These are phyloP conservation scores for Torrubiella hemipterigena DNA, from an alignment of 2,329 filamentous ascomycete genomes.

Conservation along the genomic window DNA sequence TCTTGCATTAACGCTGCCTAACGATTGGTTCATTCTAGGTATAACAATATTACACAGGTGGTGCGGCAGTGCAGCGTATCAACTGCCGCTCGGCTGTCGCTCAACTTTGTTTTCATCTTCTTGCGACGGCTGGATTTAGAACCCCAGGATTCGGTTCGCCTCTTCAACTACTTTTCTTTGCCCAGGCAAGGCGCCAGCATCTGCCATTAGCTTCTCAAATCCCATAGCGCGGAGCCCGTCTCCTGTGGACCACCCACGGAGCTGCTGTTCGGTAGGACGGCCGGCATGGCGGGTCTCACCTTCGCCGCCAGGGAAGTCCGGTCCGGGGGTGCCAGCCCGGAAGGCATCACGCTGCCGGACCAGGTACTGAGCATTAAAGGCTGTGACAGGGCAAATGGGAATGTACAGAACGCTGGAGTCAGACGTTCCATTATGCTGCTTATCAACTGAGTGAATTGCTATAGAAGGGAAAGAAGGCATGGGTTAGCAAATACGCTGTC, in stretches of 20 bases:
- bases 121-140: too few species aligned
- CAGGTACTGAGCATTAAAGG: slow-evolving; percentile 60
- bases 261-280: slow-evolving; percentile 27
- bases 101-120: too few species aligned
- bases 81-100: too few species aligned
- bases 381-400: slow-evolving; percentile 71
- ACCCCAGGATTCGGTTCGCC: slow-evolving; percentile 33
- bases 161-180: slow-evolving; percentile 22
- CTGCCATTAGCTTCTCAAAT: slow-evolving; percentile 23
- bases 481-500: slow-evolving; percentile 7
- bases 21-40: too few species aligned
- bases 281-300: slow-evolving; percentile 48
- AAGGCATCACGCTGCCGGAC: slow-evolving; percentile 61
- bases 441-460: slow-evolving; percentile 73
- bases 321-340: slow-evolving; percentile 50
- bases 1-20: too few species aligned
- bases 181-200: slow-evolving; percentile 16
- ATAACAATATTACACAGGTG: too few species aligned
- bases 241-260: slow-evolving; percentile 18
- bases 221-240: slow-evolving; percentile 32
- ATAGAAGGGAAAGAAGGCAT: too few species aligned
- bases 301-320: slow-evolving; percentile 60
- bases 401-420: slow-evolving; percentile 88
- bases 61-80: too few species aligned
- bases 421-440: slow-evolving; percentile 53